Evolutionary conservation across 768 basidiomycete species (phyloP), one percentile per base, ranked within the genome.

Genomic region (Lentinula boryana): DNA sequence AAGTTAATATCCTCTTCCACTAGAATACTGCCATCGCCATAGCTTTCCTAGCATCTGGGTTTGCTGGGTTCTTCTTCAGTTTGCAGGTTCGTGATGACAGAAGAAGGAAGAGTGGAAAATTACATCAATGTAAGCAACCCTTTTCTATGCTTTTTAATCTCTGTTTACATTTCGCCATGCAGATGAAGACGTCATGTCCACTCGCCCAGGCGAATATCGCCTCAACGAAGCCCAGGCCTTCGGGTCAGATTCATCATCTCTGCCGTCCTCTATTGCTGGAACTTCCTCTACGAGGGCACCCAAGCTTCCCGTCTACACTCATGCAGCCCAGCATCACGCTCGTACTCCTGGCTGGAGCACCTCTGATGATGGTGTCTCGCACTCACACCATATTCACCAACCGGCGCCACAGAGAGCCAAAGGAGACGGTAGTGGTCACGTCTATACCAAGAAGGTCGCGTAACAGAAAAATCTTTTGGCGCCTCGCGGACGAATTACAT

Each of bases 321-420:
- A 58, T 18, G 46, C 49, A 21, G 57, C 57, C 32, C 57, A 58
- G n/a, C 57, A 58, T 36, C 18, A 33, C 32, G 40, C 46, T 48
- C 43, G 57, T 6, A 58, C 44, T 16, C 57, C 57, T 7, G 44
- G 57, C n/a, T 58, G 48, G 44, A 36, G 10, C 8, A 58, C 44
- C 15, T n/a, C 18, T 10, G 18, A 43, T 8, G 48, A 58, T 8
- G 46, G 48, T 3, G 50, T 51, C 12, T 2, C 50, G 12, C 55
- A 56, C 15, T 23, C 36, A 21, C 55, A 56, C 38, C 55, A 58
- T 23, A 58, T 58, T 13, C 57, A 48, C 49, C 57, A 58, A 27
- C 57, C 57, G 3, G 57, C 57, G 18, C 57, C 57, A 9, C 57
- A 58, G 46, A 58, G 57, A 36, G 44, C 33, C 0, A 48, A 27